Evolutionary conservation across 2,329 filamentous ascomycete genomes (phyloP), one percentile per base, ranked within the genome.

Genomic region (Botryotinia convoluta): DNA sequence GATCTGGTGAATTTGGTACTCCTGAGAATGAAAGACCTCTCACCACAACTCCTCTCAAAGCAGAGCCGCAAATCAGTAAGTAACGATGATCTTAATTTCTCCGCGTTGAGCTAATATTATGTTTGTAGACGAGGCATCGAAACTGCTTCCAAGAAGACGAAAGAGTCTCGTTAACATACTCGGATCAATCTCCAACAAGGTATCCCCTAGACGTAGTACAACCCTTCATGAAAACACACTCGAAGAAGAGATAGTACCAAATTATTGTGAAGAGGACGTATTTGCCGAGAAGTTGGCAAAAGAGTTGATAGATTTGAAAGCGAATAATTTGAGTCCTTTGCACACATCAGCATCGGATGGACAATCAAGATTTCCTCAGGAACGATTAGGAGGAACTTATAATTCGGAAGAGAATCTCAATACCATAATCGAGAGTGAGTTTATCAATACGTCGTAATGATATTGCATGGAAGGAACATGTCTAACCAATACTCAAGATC

Each of bases 141-240:
- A 61, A 37, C n/a, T 44, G 48, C 51, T 57, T 59, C 69, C 70
- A 16, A 74, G 54, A 48, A 72, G 77, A 72, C 73, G 78, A 35
- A 79, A 75, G 67, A 80, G 78, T 74, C 72, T 79, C 26, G 70
- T 75, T 16, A 74, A 79, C 70, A 74, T 79, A 8, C 60, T 79
- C 6, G 77, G 74, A 16, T 76, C 76, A 39, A 73, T 79, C 42
- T 74, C 72, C 7, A 76, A 74, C 57, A 77, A 72, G 57, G 67
- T 72, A 32, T 65, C 74, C 16, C 63, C 74, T 57, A 76, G 62
- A 45, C 71, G 69, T 35, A 26, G 37, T 57, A 35, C 70, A 39
- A 57, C 26, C 5, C 69, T 37, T 35, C 67, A n/a, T 59, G 29
- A 70, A 32, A 35, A 72, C n/a, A 42, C 45, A 45, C 35, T 45